Percentiles rank a stretch among this genome's conserved stretches.
Evolutionary conservation across 2,329 filamentous ascomycete species (phyloP).

Genomic region (Aureobasidium vineae): DNA sequence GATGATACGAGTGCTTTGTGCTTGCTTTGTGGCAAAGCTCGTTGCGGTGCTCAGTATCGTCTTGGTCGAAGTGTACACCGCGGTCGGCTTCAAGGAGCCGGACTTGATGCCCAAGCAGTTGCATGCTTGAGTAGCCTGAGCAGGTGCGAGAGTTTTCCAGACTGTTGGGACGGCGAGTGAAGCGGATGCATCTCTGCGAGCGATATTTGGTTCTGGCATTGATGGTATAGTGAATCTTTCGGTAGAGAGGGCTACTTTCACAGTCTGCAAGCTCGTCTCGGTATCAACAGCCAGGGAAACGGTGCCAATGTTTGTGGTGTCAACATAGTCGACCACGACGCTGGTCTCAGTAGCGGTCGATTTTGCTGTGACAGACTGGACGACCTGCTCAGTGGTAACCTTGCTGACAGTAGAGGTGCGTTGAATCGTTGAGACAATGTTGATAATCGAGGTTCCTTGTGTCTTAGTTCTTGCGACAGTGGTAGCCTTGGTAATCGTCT

Average conservation of each 20-base stretch:
- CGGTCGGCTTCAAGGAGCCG: neutral
- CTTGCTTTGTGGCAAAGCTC: neutral
- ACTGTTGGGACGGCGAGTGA: neutral
- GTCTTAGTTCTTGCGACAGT: neutral
- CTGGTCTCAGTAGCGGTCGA: neutral
- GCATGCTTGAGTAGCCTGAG: neutral
- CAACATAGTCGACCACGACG: neutral
- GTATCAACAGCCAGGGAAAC: neutral
- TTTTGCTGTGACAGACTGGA: neutral
- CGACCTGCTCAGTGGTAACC: neutral
- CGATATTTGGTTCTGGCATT: too few relatives aligned
- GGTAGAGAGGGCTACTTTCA: neutral
- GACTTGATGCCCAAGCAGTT: neutral
- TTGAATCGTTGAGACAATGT: neutral
- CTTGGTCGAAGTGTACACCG: neutral
- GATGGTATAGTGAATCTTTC: too few relatives aligned
- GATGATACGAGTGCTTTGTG: neutral
- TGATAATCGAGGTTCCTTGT: neutral
- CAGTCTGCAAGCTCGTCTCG: neutral
- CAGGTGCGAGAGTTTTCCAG: neutral
- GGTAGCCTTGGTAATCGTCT: neutral
- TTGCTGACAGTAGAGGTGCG: neutral
- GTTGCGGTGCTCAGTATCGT: neutral
- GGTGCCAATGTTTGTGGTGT: neutral
- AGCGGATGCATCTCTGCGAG: neutral